Evolutionary conservation across 202 grass and related monocot genomes (phyloP), one percentile per base, ranked within the genome.

Genomic region (Musa balbisiana): DNA sequence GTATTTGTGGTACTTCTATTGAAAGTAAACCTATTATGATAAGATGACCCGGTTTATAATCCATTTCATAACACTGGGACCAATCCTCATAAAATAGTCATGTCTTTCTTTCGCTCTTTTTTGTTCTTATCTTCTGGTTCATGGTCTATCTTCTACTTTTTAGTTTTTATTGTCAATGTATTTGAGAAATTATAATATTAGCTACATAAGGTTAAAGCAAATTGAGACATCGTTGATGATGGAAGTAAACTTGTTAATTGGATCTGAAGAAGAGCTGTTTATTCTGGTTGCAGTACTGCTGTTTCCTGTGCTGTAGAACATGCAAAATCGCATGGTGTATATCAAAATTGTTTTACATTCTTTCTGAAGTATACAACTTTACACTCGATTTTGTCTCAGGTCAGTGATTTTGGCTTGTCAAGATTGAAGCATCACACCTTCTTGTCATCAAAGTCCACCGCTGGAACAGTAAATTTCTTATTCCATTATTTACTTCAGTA

Each of bases 371-470:
- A 82, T 76, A 8, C 11, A 10, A 49, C 33, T 70, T 69, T 81
- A 10, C 66, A 80, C 59, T 29, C 74, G 22, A 69, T 77, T 43
- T 43, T 17, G 55, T 64, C 84, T 70, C 79, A 99, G 95, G 95
- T 94, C 53, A 94, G 87, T 83, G 95, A 99, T 85, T 99, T 99
- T 99, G 95, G 95, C 82, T 85, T 99, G 91, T 99, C 95, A 79
- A 99, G 95, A 73, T 92, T 99, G 81, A 94, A 99, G 84, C 91
- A 99, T 86, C 79, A 95, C 73, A 99, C 95, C 49, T 99, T 94
- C 77, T 85, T 99, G 62, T 99, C 95, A 62, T 95, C 95, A 2
- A 99, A 94, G 64, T 94, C 95, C 83, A 99, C 88, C 80, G 89
- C 91, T 70, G 91, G 95, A 89, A 99, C 95, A 27, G 91, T 99